Evolutionary conservation across 805 yeast genomes (phyloP).

Genomic region (Candida railenensis): DNA sequence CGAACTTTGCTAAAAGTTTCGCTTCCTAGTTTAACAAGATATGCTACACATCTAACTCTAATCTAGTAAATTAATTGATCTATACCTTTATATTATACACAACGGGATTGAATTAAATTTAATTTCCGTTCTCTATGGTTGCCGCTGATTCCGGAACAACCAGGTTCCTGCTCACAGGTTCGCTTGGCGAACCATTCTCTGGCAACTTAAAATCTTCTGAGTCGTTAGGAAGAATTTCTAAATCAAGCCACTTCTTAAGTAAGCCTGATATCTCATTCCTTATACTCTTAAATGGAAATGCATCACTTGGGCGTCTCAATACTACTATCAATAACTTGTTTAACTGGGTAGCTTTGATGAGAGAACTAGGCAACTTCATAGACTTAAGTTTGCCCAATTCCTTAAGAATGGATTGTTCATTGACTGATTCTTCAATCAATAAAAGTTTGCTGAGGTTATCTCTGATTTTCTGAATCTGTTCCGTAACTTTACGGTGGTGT

Average conservation of each 20-base stretch:
- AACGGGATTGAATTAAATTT: no score
- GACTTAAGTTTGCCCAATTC: conserved; percentile 16
- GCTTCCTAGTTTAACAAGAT: no score
- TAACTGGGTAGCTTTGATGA: conserved; percentile 29
- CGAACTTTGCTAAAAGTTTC: no score
- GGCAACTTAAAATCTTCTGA: conserved; percentile 8
- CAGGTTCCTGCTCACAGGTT: background rate
- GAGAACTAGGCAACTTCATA: conserved; percentile 27
- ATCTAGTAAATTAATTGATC: conserved; percentile 3
- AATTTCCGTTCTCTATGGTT: background rate
- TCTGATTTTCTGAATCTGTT: background rate
- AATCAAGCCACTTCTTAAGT: conserved; percentile 19
- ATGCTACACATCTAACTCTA: background rate
- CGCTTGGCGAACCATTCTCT: background rate
- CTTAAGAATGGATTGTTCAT: conserved; percentile 13
- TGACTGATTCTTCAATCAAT: conserved; percentile 12
- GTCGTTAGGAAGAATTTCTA: conserved; percentile 16
- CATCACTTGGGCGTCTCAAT: conserved; percentile 26
- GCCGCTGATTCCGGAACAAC: conserved; percentile 1
- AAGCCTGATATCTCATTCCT: conserved; percentile 18
- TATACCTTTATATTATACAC: conserved; percentile 1
- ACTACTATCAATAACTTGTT: conserved; percentile 30
- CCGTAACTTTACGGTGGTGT: background rate
- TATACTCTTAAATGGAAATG: conserved; percentile 15
- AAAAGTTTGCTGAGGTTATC: conserved; percentile 8